Evolutionary conservation across 345 rosid genomes (phyloP), one percentile per base, ranked within the genome.

Genomic region (Stellera chamaejasme): DNA sequence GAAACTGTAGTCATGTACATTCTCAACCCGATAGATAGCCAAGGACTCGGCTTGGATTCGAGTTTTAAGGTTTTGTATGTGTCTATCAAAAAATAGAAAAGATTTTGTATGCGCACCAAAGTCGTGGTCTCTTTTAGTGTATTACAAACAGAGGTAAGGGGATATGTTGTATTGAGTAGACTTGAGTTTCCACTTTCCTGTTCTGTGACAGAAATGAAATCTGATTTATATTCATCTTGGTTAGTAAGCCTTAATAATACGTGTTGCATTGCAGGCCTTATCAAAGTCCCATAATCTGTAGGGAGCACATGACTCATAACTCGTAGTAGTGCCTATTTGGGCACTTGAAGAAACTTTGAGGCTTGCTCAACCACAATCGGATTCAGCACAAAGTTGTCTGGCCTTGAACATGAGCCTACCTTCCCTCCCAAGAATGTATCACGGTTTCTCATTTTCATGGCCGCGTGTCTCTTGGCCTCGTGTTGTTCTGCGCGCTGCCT

Each of bases 401-500:
- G 43, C n/a, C 53, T 64, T 0, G 80, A 66, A 59, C 77, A 69
- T 2, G 79, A 74, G 32, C 60, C 57, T 8, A 36, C 25, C 46
- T 65, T 67, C 43, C 50, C 26, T 44, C 69, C 28, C 50, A 51
- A 10, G 60, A 48, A 61, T 26, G 55, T 65, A 52, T 50, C 61
- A n/a, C 6, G 42, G 9, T 55, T 27, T 32, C 50, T 63, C 42
- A 56, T 50, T 19, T 65, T 72, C 52, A 60, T 19, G 3, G 49
- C 66, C 6, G 48, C 3, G 50, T 59, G 72, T 47, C 71, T 67
- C 69, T 73, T 76, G 50, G 60, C 59, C 59, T 69, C 79, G 15
- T 63, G 64, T n/a, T 76, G 79, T 63, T 70, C 68, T 10, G 77
- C 68, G 62, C 73, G 81, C 64, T 70, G 79, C 69, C 76, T 60